These are phyloP conservation scores for Aspergillus eucalypticola DNA, from an alignment of 2,329 filamentous ascomycete genomes.

Conservation along the genomic window DNA sequence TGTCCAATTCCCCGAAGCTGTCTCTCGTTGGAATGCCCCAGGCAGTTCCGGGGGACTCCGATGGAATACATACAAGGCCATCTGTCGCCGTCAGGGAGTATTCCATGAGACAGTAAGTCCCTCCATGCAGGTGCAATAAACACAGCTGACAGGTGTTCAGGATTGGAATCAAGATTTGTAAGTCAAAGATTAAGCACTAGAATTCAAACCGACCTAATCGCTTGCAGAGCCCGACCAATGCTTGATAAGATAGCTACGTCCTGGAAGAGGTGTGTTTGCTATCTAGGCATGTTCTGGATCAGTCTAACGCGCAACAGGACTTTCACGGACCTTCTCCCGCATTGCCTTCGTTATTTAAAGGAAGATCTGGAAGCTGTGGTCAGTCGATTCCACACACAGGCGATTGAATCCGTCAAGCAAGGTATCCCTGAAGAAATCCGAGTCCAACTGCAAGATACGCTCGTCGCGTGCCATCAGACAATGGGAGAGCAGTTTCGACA, in stretches of 20 bases:
- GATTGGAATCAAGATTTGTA: slow-evolving; percentile 29
- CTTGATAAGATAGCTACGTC: not conserved
- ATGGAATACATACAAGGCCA: slow-evolving; percentile 59
- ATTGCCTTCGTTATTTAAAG: not conserved
- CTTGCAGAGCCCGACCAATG: slow-evolving; percentile 24
- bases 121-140: too few relatives aligned
- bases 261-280: not conserved
- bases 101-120: slow-evolving; percentile 24
- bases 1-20: slow-evolving; percentile 34
- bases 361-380: not conserved
- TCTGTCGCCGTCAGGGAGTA: slow-evolving; percentile 53
- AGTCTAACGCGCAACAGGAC: not conserved
- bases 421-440: not conserved
- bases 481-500: not conserved
- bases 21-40: slow-evolving; percentile 42
- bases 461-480: too few relatives aligned
- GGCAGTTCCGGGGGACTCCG: slow-evolving; percentile 48
- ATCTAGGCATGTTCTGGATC: not conserved
- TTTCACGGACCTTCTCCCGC: not conserved
- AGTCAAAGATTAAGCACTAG: not conserved
- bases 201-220: not conserved
- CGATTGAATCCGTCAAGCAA: not conserved
- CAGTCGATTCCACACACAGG: not conserved
- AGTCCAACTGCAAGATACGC: too few relatives aligned
- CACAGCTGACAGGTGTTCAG: slow-evolving; percentile 25